These are phyloP conservation scores for Xanthoconium separans DNA, from an alignment of 1,284 basidiomycete genomes.

Conservation along the genomic window DNA sequence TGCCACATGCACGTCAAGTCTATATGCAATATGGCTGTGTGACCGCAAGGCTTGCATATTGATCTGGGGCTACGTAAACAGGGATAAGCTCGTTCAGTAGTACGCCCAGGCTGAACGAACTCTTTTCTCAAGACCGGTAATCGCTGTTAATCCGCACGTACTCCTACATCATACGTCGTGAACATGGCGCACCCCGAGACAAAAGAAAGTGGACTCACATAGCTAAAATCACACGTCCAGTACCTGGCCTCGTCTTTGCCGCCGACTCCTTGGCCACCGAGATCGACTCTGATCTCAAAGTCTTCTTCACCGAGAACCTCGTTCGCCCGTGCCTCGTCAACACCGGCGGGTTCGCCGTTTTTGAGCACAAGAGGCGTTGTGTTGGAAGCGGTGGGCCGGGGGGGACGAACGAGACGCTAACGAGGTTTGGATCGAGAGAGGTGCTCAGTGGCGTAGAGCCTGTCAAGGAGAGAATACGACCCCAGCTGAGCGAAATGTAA, in stretches of 20 bases:
- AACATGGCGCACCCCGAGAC: neutral
- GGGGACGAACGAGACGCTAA: conserved; percentile 88
- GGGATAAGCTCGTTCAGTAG: no score
- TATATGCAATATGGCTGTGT: conserved; percentile 13
- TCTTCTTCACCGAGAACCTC: conserved; percentile 86
- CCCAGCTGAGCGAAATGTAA: conserved; percentile 70
- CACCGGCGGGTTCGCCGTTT: conserved; percentile 86
- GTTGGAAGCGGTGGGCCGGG: conserved; percentile 40
- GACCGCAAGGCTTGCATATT: neutral
- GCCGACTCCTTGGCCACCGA: conserved; percentile 52
- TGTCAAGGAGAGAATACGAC: conserved; percentile 89
- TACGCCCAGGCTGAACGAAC: no score
- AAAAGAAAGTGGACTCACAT: conserved; percentile 63
- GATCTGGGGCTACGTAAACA: neutral
- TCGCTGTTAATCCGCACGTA: conserved; percentile 72
- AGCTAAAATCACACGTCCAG: conserved; percentile 97
- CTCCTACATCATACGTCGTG: conserved; percentile 42
- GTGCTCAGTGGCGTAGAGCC: conserved; percentile 75
- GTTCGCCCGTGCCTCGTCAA: conserved; percentile 86
- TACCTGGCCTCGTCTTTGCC: conserved; percentile 81
- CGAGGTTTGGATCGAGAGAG: conserved; percentile 72
- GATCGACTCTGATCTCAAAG: conserved; percentile 81
- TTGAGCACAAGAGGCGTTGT: conserved; percentile 68
- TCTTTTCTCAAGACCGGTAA: conserved; percentile 50
- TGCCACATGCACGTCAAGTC: conserved; percentile 16